Percentiles rank a stretch among this genome's conserved stretches.
These are phyloP conservation scores for Beta lomatogona DNA, from an alignment of 179 eudicot genomes.

Conservation along the genomic window DNA sequence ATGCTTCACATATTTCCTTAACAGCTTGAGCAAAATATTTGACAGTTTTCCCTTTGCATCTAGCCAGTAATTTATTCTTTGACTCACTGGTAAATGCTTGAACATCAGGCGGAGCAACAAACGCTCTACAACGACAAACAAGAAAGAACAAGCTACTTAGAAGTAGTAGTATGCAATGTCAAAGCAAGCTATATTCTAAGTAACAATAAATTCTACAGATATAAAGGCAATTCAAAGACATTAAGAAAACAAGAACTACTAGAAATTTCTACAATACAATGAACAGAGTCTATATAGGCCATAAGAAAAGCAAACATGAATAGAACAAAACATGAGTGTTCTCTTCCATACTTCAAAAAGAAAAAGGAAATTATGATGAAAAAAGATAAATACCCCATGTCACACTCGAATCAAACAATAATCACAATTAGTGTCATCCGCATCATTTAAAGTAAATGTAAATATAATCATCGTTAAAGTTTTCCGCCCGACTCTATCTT, in stretches of 20 bases:
- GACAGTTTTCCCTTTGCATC: constrained; percentile 75
- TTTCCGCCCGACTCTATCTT: background rate
- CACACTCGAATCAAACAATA: background rate
- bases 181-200: background rate
- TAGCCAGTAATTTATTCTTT: constrained; percentile 61
- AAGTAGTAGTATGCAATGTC: background rate
- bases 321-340: background rate
- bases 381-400: too few relatives aligned
- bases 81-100: constrained; percentile 82
- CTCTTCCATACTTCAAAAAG: background rate
- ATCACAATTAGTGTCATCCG: background rate
- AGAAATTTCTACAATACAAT: background rate
- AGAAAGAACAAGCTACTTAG: constrained; percentile 21
- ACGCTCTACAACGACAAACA: constrained; percentile 60
- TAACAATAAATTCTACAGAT: background rate
- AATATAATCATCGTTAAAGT: background rate
- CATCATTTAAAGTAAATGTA: background rate
- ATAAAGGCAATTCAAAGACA: background rate
- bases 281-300: background rate
- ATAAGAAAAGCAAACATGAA: background rate
- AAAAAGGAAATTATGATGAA: background rate
- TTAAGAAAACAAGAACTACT: background rate
- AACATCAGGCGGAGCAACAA: constrained; percentile 84
- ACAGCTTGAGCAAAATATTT: constrained; percentile 80
- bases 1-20: constrained; percentile 80